These are phyloP conservation scores for Xylariaceae sp. DNA, from an alignment of 2,329 filamentous ascomycete species.

Conservation along the genomic window DNA sequence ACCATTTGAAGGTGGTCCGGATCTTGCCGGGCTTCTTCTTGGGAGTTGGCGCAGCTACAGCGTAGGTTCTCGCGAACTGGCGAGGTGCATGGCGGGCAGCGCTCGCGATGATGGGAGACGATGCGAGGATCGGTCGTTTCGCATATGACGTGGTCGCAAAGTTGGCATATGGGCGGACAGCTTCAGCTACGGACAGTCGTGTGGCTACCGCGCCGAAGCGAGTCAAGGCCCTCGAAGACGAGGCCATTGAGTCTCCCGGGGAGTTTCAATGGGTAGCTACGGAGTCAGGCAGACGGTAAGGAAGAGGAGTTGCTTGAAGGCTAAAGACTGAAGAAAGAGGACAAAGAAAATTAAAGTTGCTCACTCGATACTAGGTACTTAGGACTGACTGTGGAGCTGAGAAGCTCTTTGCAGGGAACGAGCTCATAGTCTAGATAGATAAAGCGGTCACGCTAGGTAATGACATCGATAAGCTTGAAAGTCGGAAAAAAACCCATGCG, in stretches of 20 bases:
- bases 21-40: conserved; percentile 65
- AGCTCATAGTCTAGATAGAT: too few species aligned
- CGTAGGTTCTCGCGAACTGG: conserved; percentile 55
- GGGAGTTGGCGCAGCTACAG: conserved; percentile 57
- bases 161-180: conserved; percentile 37
- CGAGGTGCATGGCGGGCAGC: conserved; percentile 46
- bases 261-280: conserved; percentile 31
- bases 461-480: too few species aligned
- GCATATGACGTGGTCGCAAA: conserved; percentile 39
- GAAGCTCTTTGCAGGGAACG: too few species aligned
- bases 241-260: conserved; percentile 50
- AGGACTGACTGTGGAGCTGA: too few species aligned
- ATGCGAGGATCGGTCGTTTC: conserved; percentile 39
- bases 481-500: too few species aligned
- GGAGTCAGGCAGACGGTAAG: conserved; percentile 17
- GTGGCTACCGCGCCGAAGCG: conserved; percentile 40
- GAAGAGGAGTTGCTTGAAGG: not conserved
- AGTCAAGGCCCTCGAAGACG: conserved; percentile 52
- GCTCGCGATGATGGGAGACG: conserved; percentile 45
- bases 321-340: conserved; percentile 3
- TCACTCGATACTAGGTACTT: not conserved
- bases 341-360: conserved; percentile 7
- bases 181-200: conserved; percentile 40
- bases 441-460: too few species aligned
- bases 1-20: conserved; percentile 73